phyloP scores from a whole-genome alignment of 192 early-diverging fungal species.

The Umbelopsis sp. region DNA sequence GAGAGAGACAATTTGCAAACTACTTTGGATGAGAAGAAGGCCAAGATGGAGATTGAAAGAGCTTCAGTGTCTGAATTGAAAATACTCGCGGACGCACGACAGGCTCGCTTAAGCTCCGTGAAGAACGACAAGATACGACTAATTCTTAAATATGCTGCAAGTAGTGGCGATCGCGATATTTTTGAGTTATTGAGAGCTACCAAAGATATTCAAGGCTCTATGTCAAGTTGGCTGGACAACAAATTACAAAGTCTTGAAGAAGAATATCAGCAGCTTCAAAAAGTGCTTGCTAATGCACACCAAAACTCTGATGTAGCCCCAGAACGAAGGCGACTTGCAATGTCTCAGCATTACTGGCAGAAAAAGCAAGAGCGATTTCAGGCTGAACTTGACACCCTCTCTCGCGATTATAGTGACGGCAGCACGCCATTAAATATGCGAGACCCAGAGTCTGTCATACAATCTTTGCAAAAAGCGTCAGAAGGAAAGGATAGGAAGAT shows the following conservation, averaged over 20 bases:
- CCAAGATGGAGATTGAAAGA: slow-evolving; percentile 22
- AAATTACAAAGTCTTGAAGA: slow-evolving; percentile 3
- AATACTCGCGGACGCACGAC: slow-evolving; percentile 21
- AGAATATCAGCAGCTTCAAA: background rate
- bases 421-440: background rate
- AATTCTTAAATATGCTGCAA: background rate
- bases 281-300: background rate
- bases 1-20: slow-evolving; percentile 35
- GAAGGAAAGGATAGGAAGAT: background rate
- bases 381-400: slow-evolving; percentile 5
- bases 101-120: slow-evolving; percentile 16
- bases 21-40: slow-evolving; percentile 24
- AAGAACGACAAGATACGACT: slow-evolving; percentile 5
- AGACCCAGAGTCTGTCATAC: background rate
- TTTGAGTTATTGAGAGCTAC: slow-evolving; percentile 12
- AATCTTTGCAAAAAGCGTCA: slow-evolving; percentile 5
- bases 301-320: background rate
- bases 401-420: background rate
- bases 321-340: slow-evolving; percentile 17
- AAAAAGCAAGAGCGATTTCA: background rate
- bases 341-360: slow-evolving; percentile 5
- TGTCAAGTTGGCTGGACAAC: background rate
- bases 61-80: slow-evolving; percentile 21
- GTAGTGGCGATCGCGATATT: background rate
- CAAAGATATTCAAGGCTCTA: background rate